Conservation (phyloP, 371 early-diverging fungal species). For the Rozella allomycis region DNA sequence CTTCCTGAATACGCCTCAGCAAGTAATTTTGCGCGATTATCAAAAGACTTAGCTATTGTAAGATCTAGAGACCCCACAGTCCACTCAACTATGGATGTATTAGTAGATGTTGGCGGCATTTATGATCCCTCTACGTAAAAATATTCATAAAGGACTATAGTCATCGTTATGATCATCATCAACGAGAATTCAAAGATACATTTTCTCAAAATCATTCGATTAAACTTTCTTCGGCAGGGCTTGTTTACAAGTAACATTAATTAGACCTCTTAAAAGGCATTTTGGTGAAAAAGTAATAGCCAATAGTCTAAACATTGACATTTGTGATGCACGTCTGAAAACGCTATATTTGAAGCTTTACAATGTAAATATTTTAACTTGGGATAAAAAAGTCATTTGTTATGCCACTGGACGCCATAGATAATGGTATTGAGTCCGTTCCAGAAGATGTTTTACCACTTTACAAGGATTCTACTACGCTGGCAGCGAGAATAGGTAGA, state of each 20-base stretch:
- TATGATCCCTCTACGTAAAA: slow-evolving; percentile 55
- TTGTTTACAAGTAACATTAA: slow-evolving; percentile 49
- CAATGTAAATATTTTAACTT: too few species aligned
- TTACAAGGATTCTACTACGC: slow-evolving; percentile 59
- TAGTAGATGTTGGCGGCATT: slow-evolving; percentile 93
- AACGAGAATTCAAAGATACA: slow-evolving; percentile 77
- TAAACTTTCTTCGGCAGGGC: slow-evolving; percentile 75
- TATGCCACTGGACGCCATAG: slow-evolving; percentile 34
- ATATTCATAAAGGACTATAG: neutral
- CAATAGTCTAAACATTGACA: slow-evolving; percentile 16
- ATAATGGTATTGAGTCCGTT: slow-evolving; percentile 76
- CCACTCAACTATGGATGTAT: slow-evolving; percentile 58
- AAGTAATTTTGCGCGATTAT: too few species aligned
- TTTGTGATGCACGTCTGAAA: slow-evolving; percentile 24
- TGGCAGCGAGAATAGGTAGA: slow-evolving; percentile 49
- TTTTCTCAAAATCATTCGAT: slow-evolving; percentile 52
- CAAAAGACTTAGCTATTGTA: slow-evolving; percentile 40
- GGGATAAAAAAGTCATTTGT: too few species aligned
- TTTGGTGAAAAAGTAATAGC: slow-evolving; percentile 63
- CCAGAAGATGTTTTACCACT: slow-evolving; percentile 47
- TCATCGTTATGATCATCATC: slow-evolving; percentile 78
- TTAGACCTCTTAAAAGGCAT: slow-evolving; percentile 28
- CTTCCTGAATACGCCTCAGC: slow-evolving; percentile 46
- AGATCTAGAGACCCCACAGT: slow-evolving; percentile 69
- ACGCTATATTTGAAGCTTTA: slow-evolving; percentile 56